These are phyloP conservation scores for Saururus chinensis DNA, from an alignment of 164 flowering plant genomes.

Conservation along the genomic window DNA sequence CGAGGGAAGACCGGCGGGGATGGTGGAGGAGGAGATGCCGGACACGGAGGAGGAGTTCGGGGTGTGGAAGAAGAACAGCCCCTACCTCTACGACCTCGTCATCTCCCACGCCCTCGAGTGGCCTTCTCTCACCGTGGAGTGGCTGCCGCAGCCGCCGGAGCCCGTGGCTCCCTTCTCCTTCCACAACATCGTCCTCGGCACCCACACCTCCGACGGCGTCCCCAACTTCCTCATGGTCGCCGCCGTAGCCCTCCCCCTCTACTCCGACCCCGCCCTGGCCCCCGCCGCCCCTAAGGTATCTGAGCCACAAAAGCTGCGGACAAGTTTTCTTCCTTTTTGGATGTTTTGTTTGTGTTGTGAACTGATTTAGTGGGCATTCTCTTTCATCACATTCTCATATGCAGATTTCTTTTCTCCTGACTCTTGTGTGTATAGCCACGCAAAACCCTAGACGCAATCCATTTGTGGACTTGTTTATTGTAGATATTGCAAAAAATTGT, in stretches of 20 bases:
- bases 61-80: conserved; percentile 95
- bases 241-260: conserved; percentile 47
- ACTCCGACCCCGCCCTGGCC: neutral
- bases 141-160: conserved; percentile 47
- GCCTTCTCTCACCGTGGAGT: conserved; percentile 95
- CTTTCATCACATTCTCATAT: neutral
- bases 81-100: conserved; percentile 74
- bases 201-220: conserved; percentile 69
- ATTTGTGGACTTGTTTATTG: too few relatives aligned
- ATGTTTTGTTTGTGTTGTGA: neutral
- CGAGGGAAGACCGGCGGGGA: neutral
- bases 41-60: conserved; percentile 41
- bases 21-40: conserved; percentile 10
- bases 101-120: conserved; percentile 80
- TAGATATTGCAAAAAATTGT: too few relatives aligned
- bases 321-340: neutral
- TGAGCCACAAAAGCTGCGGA: neutral
- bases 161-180: conserved; percentile 23
- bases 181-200: conserved; percentile 71
- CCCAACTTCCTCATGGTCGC: conserved; percentile 84
- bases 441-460: neutral
- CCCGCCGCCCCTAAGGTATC: conserved; percentile 5
- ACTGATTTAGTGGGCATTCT: neutral
- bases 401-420: neutral
- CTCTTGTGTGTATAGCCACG: neutral